Evolutionary conservation across 2,329 filamentous ascomycete genomes (phyloP).

Genomic region (Plenodomus tracheiphilus): DNA sequence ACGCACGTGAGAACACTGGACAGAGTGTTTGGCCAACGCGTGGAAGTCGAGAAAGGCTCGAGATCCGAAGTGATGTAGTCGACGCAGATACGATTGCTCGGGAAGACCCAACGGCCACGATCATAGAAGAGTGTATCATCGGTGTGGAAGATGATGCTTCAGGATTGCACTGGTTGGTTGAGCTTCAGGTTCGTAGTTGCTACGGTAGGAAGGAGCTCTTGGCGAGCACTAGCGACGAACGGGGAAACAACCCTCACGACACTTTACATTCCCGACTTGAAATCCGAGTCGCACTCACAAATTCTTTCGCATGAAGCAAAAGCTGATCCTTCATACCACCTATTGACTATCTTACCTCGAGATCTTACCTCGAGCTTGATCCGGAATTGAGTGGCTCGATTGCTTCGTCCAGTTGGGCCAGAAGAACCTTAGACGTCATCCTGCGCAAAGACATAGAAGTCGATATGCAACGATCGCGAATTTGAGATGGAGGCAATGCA

Average conservation of each 20-base stretch:
- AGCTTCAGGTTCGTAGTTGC: constrained; percentile 3
- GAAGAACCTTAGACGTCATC: no score
- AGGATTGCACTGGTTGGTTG: background rate
- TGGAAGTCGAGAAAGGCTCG: constrained; percentile 11
- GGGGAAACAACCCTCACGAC: background rate
- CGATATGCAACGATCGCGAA: no score
- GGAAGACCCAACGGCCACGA: constrained; percentile 19
- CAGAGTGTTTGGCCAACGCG: constrained; percentile 21
- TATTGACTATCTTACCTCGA: no score
- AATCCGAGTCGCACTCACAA: background rate
- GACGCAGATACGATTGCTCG: constrained; percentile 8
- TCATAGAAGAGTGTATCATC: constrained; percentile 12
- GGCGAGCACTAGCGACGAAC: constrained; percentile 8
- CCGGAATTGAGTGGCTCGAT: no score
- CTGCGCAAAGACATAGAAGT: no score
- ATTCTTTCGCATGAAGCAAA: background rate
- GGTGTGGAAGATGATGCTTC: constrained; percentile 1
- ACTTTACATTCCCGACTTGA: background rate
- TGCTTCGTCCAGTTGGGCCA: no score
- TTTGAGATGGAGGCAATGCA: no score
- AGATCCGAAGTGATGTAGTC: constrained; percentile 8
- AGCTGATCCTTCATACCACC: no score
- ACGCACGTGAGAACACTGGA: constrained; percentile 37
- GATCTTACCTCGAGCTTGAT: no score
- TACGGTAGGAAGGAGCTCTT: background rate